Conservation (phyloP, 495 filamentous ascomycete genomes). For the Penicillium pancosmium region DNA sequence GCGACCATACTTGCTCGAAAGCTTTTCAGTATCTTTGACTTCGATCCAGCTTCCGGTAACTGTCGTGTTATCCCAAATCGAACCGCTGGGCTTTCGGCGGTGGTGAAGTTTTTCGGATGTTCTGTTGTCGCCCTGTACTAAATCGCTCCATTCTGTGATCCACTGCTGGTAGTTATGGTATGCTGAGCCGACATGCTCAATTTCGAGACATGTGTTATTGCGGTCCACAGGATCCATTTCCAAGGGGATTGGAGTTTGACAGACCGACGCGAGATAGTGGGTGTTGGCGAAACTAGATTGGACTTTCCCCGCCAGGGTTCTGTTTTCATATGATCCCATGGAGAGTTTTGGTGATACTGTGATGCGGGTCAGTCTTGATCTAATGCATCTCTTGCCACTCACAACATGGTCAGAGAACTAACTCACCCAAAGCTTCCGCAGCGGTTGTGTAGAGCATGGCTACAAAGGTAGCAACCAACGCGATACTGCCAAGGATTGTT, state of each 20-base stretch:
- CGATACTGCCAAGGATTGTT: constrained; percentile 59
- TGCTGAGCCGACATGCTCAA: constrained; percentile 64
- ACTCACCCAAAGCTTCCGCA: constrained; percentile 61
- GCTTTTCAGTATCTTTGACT: constrained; percentile 44
- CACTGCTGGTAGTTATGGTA: constrained; percentile 56
- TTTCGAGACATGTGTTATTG: constrained; percentile 60
- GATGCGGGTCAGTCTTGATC: not conserved
- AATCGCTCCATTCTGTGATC: constrained; percentile 50
- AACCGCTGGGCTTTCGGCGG: constrained; percentile 56
- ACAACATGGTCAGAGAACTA: not conserved
- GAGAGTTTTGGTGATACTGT: constrained; percentile 66
- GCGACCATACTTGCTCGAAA: constrained; percentile 48
- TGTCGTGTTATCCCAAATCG: constrained; percentile 67
- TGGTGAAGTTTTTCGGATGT: constrained; percentile 35
- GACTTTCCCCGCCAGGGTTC: constrained; percentile 56
- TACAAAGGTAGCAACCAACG: constrained; percentile 60
- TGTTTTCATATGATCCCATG: constrained; percentile 47
- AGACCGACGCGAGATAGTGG: constrained; percentile 51
- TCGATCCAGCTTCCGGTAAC: constrained; percentile 64
- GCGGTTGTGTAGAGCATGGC: constrained; percentile 76
- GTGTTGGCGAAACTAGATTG: constrained; percentile 60
- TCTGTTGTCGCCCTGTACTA: constrained; percentile 38
- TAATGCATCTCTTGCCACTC: too few relatives aligned
- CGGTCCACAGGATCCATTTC: constrained; percentile 34
- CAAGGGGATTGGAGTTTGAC: constrained; percentile 59